Evolutionary conservation across 257 asterid species (phyloP).

Genomic region (Nicotiana attenuata): DNA sequence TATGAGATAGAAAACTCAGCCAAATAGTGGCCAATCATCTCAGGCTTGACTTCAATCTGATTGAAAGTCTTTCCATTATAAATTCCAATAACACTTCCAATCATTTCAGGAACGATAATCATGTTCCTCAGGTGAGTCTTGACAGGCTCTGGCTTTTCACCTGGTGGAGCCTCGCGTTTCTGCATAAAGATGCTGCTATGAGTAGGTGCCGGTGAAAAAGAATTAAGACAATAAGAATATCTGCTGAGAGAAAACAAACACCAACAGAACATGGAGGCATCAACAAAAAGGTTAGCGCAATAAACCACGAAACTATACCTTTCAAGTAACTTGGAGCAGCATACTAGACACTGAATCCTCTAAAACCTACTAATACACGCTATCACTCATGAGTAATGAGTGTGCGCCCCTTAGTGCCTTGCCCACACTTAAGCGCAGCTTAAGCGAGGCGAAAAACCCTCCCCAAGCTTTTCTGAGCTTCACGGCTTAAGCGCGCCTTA

Average conservation of each 20-base stretch:
- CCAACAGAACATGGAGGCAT: neutral
- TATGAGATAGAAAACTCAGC: slow-evolving; percentile 85
- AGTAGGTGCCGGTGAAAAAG: neutral
- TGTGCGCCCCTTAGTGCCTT: no score
- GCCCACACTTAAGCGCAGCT: no score
- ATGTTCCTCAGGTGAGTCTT: slow-evolving; percentile 78
- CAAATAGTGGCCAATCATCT: slow-evolving; percentile 78
- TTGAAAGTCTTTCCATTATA: slow-evolving; percentile 83
- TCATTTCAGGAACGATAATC: slow-evolving; percentile 88
- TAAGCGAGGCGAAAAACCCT: no score
- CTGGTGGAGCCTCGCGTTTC: slow-evolving; percentile 79
- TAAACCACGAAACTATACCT: neutral
- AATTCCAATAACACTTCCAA: slow-evolving; percentile 77
- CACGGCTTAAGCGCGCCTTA: no score
- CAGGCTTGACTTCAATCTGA: slow-evolving; percentile 77
- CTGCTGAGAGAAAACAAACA: neutral
- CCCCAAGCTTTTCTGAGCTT: no score
- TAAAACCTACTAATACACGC: no score
- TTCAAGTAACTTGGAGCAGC: no score
- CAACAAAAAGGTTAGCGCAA: neutral
- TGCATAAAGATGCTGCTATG: slow-evolving; percentile 9
- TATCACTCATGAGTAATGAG: no score
- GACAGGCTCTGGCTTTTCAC: slow-evolving; percentile 76
- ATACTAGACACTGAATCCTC: no score
- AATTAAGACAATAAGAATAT: neutral